Percentiles rank a stretch among this genome's conserved stretches.
Evolutionary conservation across 2,329 filamentous ascomycete genomes (phyloP).

Genomic region (Cadophora sp.): DNA sequence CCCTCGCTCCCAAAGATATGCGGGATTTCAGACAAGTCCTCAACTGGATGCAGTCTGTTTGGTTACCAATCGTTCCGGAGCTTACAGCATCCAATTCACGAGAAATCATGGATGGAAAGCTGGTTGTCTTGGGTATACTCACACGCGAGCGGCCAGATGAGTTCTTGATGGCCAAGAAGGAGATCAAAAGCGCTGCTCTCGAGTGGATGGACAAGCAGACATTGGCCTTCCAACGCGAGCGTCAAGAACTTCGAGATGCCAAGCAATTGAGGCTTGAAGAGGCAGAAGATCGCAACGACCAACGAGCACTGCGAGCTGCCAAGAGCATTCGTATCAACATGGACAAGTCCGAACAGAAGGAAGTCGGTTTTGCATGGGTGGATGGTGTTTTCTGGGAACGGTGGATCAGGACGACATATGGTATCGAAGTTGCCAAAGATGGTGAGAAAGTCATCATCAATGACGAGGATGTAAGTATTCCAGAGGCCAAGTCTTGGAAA

Average conservation of each 20-base stretch:
- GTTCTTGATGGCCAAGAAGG: conserved; percentile 78
- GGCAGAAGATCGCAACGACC: conserved; percentile 90
- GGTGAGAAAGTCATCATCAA: conserved; percentile 96
- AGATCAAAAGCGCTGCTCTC: conserved; percentile 93
- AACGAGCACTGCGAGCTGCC: conserved; percentile 82
- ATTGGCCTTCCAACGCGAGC: conserved; percentile 87
- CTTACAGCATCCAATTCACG: conserved; percentile 88
- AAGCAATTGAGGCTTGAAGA: conserved; percentile 97
- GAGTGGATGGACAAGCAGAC: conserved; percentile 99
- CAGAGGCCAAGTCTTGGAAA: neutral
- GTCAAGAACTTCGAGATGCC: conserved; percentile 89
- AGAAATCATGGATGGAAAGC: conserved; percentile 93
- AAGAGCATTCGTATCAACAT: conserved; percentile 94
- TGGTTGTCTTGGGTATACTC: conserved; percentile 91
- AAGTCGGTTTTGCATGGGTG: conserved; percentile 96
- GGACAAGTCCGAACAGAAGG: conserved; percentile 84
- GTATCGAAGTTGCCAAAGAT: conserved; percentile 80
- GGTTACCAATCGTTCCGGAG: conserved; percentile 95
- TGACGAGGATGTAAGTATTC: conserved; percentile 84
- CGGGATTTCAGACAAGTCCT: conserved; percentile 82
- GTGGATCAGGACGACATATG: conserved; percentile 95
- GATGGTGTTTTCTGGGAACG: conserved; percentile 97
- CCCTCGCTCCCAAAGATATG: conserved; percentile 89
- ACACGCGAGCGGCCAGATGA: conserved; percentile 80
- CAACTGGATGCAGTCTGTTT: conserved; percentile 94